Percentiles rank a stretch among this genome's conserved stretches.
Conservation (phyloP, 805 yeast genomes). For the Zygotorulaspora chibaensis region DNA sequence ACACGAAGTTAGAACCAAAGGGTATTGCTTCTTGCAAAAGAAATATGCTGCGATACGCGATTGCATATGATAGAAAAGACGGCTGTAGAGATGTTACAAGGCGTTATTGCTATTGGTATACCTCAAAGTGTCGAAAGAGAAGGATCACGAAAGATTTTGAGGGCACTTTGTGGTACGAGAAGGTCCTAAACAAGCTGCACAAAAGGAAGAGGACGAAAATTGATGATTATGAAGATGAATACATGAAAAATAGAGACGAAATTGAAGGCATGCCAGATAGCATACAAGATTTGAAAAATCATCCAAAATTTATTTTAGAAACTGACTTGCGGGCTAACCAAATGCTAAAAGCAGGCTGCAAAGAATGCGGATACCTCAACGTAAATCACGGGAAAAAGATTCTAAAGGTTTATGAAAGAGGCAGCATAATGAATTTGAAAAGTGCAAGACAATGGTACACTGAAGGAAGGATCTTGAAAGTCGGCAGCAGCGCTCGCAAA, state of each 20-base stretch:
- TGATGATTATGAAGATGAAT: conserved; percentile 36
- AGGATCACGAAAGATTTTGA: conserved; percentile 59
- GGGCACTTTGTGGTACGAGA: conserved; percentile 58
- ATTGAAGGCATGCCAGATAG: conserved; percentile 86
- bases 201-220: conserved; percentile 28
- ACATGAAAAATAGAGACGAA: conserved; percentile 45
- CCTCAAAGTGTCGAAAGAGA: conserved; percentile 71
- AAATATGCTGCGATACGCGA: conserved; percentile 65
- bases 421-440: conserved; percentile 56
- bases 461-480: conserved; percentile 67
- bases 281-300: conserved; percentile 76
- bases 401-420: conserved; percentile 63
- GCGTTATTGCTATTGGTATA: conserved; percentile 66
- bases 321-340: conserved; percentile 70
- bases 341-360: conserved; percentile 58
- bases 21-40: conserved; percentile 20
- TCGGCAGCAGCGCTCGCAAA: conserved; percentile 65
- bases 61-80: conserved; percentile 67
- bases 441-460: conserved; percentile 86
- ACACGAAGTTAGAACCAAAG: conserved; percentile 65
- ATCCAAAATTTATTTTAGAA: conserved; percentile 81
- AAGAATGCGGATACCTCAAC: conserved; percentile 65
- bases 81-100: conserved; percentile 79
- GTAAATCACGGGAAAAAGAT: conserved; percentile 39
- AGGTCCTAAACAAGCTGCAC: conserved; percentile 34